Percentiles rank a stretch among this genome's conserved stretches.
phyloP scores from a whole-genome alignment of 352 stramenopile genomes.

The Globisporangium carolinianum region DNA sequence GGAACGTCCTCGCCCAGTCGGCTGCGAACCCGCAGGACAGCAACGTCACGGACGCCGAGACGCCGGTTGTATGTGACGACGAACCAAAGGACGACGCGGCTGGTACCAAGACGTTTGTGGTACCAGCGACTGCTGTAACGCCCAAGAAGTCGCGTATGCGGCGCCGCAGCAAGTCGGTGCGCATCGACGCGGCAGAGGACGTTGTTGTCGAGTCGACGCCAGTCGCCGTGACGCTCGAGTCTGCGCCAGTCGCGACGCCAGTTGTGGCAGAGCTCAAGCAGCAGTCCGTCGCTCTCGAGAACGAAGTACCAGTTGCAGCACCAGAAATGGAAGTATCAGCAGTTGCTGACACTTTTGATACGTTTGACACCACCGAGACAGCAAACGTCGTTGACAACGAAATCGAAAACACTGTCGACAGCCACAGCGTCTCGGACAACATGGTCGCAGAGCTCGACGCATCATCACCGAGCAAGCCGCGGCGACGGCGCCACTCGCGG shows the following conservation, averaged over 20 bases:
- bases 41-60: neutral
- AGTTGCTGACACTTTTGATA: too few relatives aligned
- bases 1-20: too few relatives aligned
- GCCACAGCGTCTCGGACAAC: neutral
- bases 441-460: too few relatives aligned
- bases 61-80: neutral
- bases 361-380: too few relatives aligned
- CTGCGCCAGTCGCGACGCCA: neutral
- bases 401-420: neutral
- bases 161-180: neutral
- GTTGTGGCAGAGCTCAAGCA: too few relatives aligned
- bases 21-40: neutral
- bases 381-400: neutral
- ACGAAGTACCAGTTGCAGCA: too few relatives aligned
- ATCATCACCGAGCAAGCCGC: neutral
- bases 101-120: too few relatives aligned
- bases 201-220: neutral
- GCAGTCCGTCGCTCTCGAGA: too few relatives aligned
- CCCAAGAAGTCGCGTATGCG: neutral
- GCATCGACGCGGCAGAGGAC: neutral
- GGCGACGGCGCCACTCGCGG: constrained; percentile 6
- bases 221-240: neutral
- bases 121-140: neutral
- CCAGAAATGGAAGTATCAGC: too few relatives aligned
- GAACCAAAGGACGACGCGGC: too few relatives aligned